These are phyloP conservation scores for Globisporangium mamillatum DNA, from an alignment of 352 stramenopile species.

Conservation along the genomic window DNA sequence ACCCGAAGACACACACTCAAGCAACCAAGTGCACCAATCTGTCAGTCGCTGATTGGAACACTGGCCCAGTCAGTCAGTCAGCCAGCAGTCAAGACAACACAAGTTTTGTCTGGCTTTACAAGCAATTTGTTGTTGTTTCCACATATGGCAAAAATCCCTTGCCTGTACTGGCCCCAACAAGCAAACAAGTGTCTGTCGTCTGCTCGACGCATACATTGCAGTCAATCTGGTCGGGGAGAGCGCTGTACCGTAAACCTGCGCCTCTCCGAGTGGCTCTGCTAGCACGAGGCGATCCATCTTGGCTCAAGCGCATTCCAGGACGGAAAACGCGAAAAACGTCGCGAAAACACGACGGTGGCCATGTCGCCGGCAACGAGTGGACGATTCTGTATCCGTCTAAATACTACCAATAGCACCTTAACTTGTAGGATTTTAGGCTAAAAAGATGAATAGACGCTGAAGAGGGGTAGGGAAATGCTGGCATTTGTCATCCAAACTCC, in stretches of 20 bases:
- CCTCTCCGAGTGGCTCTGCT: neutral
- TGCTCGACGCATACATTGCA: neutral
- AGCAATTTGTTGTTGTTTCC: neutral
- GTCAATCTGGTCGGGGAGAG: neutral
- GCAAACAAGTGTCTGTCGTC: neutral
- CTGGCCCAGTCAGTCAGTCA: neutral
- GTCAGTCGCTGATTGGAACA: conserved; percentile 1
- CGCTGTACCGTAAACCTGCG: neutral
- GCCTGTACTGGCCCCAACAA: neutral
- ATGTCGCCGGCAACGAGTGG: conserved; percentile 6
- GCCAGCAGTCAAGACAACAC: neutral
- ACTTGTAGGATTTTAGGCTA: too few relatives aligned
- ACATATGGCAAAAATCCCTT: neutral
- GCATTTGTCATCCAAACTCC: neutral
- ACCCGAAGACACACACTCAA: neutral
- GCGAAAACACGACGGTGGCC: conserved; percentile 1
- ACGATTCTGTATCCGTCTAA: conserved; percentile 9
- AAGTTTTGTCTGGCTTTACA: neutral
- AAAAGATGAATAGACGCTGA: too few relatives aligned
- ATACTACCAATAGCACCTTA: neutral
- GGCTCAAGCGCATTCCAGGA: too few relatives aligned
- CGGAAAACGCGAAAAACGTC: conserved; percentile 1
- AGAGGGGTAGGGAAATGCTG: neutral
- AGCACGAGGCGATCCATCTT: too few relatives aligned
- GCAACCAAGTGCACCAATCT: neutral